Evolutionary conservation across 768 basidiomycete genomes (phyloP), one percentile per base, ranked within the genome.

Genomic region (Amanita molliuscula): DNA sequence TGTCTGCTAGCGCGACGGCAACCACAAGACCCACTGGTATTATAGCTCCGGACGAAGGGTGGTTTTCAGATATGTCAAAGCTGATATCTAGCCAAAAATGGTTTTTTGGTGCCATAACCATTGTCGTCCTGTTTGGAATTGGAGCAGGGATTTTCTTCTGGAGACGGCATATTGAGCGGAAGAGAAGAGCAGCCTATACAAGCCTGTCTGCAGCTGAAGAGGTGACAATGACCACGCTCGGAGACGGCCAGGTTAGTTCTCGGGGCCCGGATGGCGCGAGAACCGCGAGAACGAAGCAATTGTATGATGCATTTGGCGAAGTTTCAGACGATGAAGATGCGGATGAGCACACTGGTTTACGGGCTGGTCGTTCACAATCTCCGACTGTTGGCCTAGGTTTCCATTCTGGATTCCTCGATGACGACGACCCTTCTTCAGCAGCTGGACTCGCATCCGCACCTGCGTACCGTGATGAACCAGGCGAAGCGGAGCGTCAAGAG

Each of bases 281-380:
- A 16, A 87, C 91, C 33, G 74, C 83, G 46, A 67, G 67, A 15
- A 87, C 92, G 44, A 86, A 86, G 67, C 95, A 97, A 66, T 62
- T 99, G 54, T 98, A 97, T 59, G 93, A 98, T 65, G 94, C 95
- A 15, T 98, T 98, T 66, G 92, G 91, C 31, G 91, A 92, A 60
- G 75, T 82, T 23, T 86, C 84, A 26, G 92, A 90, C 53, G 86
- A 89, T 40, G 85, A 84, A 13, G 82, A 88, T 51, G 81, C 69
- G 11, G 79, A 88, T 58, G 92, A 93, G 61, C 74, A 75, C 54
- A 82, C 82, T 0, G 77, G 76, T 26, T 68, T 94, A 46, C 72
- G 74, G 9, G 31, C 49, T 35, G 49, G 41, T 44, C 48, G n/a
- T 10, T 34, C 47, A n/a, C 48, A 40, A 15, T 50, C 49, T 25